Percentiles rank a stretch among this genome's conserved stretches.
These are phyloP conservation scores for Salvia sclarea DNA, from an alignment of 305 asterid species.

Conservation along the genomic window DNA sequence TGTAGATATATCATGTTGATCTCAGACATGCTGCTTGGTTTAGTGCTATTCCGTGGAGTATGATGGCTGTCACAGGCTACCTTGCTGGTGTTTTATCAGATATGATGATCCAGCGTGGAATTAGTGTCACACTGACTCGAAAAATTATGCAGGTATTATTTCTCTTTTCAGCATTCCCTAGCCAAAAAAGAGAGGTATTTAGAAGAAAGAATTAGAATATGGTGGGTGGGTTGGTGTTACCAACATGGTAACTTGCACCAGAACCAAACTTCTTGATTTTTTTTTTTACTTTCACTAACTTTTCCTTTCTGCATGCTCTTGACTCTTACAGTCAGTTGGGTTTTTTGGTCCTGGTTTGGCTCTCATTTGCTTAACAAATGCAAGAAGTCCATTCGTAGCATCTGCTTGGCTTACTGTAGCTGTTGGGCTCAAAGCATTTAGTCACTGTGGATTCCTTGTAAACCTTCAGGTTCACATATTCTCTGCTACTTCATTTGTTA, in stretches of 20 bases:
- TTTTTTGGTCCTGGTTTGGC: conserved; percentile 82
- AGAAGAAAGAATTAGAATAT: neutral
- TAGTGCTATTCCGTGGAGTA: conserved; percentile 96
- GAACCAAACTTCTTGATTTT: neutral
- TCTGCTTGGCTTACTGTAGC: conserved; percentile 95
- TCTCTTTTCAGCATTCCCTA: conserved; percentile 18
- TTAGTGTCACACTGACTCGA: conserved; percentile 80
- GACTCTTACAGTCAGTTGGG: conserved; percentile 75
- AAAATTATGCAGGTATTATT: conserved; percentile 85
- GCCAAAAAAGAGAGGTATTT: neutral
- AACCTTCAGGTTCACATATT: conserved; percentile 77
- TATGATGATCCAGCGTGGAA: conserved; percentile 75
- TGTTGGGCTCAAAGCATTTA: conserved; percentile 90
- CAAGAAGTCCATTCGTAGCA: conserved; percentile 70
- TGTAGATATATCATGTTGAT: conserved; percentile 83
- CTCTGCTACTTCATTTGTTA: conserved; percentile 26
- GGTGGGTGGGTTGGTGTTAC: neutral
- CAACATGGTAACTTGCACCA: conserved; percentile 17
- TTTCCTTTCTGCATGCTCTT: conserved; percentile 9
- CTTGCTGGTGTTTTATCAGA: conserved; percentile 86
- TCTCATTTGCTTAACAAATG: conserved; percentile 75
- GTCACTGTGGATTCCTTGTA: conserved; percentile 96
- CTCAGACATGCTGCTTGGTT: conserved; percentile 98
- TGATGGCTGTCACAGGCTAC: conserved; percentile 91
- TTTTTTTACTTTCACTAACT: neutral